Evolutionary conservation across 768 basidiomycete species (phyloP).

Genomic region (Mycena filopes): DNA sequence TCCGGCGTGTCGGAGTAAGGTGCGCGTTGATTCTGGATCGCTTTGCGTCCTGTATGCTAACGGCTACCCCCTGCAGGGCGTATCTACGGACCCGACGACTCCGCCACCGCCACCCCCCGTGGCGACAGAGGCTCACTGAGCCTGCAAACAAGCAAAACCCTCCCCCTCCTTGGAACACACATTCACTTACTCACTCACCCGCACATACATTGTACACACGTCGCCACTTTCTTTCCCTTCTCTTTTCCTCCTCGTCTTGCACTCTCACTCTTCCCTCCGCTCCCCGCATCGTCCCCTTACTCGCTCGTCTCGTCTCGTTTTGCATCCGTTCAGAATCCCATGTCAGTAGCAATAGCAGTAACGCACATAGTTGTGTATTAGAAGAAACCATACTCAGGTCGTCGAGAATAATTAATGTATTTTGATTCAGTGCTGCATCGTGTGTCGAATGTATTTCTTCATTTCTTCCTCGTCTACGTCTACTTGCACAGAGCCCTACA

Average conservation of each 20-base stretch:
- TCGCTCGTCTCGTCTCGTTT: not conserved
- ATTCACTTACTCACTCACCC: too few species aligned
- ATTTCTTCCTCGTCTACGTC: not conserved
- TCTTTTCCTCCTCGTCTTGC: too few species aligned
- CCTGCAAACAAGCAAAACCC: not conserved
- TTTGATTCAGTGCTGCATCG: not conserved
- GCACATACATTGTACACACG: too few species aligned
- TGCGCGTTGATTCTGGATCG: slow-evolving; percentile 41
- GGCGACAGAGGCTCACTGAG: not conserved
- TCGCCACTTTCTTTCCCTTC: too few species aligned
- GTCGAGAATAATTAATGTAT: too few species aligned
- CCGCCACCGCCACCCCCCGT: not conserved
- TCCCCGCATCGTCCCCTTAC: not conserved
- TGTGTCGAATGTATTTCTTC: not conserved
- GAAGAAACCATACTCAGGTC: too few species aligned
- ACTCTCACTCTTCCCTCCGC: too few species aligned
- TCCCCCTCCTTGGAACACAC: not conserved
- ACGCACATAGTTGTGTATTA: not conserved
- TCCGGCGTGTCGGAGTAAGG: slow-evolving; percentile 88
- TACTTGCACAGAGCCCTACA: slow-evolving; percentile 33
- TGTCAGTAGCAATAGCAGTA: not conserved
- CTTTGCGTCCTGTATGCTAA: not conserved
- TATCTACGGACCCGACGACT: slow-evolving; percentile 12
- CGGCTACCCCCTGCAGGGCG: slow-evolving; percentile 4
- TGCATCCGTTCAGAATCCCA: not conserved